These are phyloP conservation scores for Taiozyma sp. DNA, from an alignment of 1,139 yeast genomes.

Conservation along the genomic window DNA sequence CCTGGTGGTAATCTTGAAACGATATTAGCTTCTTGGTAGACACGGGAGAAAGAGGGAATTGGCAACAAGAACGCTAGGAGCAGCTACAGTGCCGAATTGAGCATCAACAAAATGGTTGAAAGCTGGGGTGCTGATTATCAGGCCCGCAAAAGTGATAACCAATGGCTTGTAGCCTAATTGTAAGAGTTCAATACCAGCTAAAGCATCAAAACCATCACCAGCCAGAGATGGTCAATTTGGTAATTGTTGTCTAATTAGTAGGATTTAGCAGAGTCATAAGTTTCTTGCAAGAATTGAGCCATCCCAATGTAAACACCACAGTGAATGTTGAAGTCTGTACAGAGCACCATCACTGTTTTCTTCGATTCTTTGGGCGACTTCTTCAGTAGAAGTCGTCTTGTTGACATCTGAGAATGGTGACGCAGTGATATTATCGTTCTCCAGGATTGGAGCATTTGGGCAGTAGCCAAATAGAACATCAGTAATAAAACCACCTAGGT, in stretches of 20 bases:
- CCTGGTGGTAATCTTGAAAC: slow-evolving; percentile 57
- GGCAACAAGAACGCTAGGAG: slow-evolving; percentile 13
- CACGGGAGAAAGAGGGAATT: slow-evolving; percentile 38
- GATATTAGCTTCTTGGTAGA: slow-evolving; percentile 51
- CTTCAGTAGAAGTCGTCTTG: not conserved
- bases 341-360: slow-evolving; percentile 23
- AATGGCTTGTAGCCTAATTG: slow-evolving; percentile 31
- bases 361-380: not conserved
- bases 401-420: slow-evolving; percentile 1
- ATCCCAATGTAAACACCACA: slow-evolving; percentile 47
- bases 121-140: slow-evolving; percentile 52
- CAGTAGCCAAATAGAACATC: slow-evolving; percentile 35
- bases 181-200: slow-evolving; percentile 41
- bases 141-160: slow-evolving; percentile 56
- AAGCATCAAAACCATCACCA: slow-evolving; percentile 70
- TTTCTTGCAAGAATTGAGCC: slow-evolving; percentile 32
- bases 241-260: slow-evolving; percentile 35
- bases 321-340: slow-evolving; percentile 50
- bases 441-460: slow-evolving; percentile 13
- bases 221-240: slow-evolving; percentile 48
- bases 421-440: slow-evolving; percentile 3
- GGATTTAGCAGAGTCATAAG: slow-evolving; percentile 29
- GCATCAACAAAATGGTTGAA: slow-evolving; percentile 27
- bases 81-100: slow-evolving; percentile 36
- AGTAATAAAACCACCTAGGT: slow-evolving; percentile 52